Percentiles rank a stretch among this genome's conserved stretches.
phyloP scores from a whole-genome alignment of 805 yeast genomes.

The Starmerella riodocensis region DNA sequence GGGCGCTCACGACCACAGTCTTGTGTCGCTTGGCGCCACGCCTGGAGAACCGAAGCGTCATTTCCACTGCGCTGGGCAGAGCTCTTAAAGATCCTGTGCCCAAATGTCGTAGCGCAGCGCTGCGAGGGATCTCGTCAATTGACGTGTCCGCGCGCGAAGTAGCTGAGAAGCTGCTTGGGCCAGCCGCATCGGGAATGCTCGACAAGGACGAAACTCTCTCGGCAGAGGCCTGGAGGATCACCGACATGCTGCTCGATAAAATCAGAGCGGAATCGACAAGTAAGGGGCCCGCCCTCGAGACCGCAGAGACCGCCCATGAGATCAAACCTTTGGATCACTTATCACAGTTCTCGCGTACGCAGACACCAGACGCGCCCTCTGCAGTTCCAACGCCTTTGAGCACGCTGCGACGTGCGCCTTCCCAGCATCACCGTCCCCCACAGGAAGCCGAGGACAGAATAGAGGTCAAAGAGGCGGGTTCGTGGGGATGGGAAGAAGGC shows the following conservation, averaged over 20 bases:
- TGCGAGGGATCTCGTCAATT: slow-evolving; percentile 59
- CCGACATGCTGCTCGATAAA: slow-evolving; percentile 46
- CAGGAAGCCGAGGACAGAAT: not conserved
- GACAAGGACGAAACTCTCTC: slow-evolving; percentile 64
- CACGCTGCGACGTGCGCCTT: slow-evolving; percentile 3
- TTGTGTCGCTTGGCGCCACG: slow-evolving; percentile 51
- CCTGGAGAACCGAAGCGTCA: slow-evolving; percentile 54
- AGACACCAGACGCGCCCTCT: slow-evolving; percentile 9
- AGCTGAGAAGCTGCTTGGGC: slow-evolving; percentile 68
- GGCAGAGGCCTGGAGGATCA: slow-evolving; percentile 52
- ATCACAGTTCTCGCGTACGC: slow-evolving; percentile 2
- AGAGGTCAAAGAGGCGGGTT: not conserved
- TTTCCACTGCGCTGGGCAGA: slow-evolving; percentile 76
- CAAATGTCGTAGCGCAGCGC: slow-evolving; percentile 62
- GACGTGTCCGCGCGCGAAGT: slow-evolving; percentile 62
- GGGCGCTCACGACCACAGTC: slow-evolving; percentile 63
- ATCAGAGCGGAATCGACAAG: slow-evolving; percentile 35
- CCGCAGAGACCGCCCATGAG: not conserved
- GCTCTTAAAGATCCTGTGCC: slow-evolving; percentile 68
- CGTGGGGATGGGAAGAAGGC: not conserved
- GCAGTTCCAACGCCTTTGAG: slow-evolving; percentile 9
- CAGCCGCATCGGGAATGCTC: slow-evolving; percentile 69
- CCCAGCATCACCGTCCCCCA: not conserved
- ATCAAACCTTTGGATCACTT: not conserved
- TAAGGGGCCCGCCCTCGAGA: slow-evolving; percentile 5